Base-by-base conservation (phyloP, 2,329 filamentous ascomycete genomes). In the Beauveria australis region DNA sequence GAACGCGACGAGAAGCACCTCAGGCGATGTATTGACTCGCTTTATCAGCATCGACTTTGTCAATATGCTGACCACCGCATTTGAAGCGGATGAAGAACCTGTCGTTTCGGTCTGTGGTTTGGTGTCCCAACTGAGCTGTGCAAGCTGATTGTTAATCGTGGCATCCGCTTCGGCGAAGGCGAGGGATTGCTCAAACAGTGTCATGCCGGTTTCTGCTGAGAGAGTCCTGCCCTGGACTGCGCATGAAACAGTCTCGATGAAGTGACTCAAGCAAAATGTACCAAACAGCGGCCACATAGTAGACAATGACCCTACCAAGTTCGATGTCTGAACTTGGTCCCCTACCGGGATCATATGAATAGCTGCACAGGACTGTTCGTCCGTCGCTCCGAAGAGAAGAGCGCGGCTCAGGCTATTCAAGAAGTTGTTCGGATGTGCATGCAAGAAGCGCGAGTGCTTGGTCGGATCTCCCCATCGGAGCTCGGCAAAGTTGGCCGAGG, bases 101-200 rank as follows among this genome's bases (percentile, higher is more conserved):
- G 49, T 44, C n/a, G 58, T 43, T n/a, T 47, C 46, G 12, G 68
- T 66, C 4, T 54, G 30, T 22, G 48, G 19, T 16, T 53, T 40
- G n/a, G 26, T 19, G 2, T 52, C 79, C 67, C 89, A 88, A 1
- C 85, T 67, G 0, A 87, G 85, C 72, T 92, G 84, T 14, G 88
- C 88, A 16, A 96, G 82, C 55, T 92, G 89, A 65, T 87, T 89
- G 67, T 87, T 87, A 51, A 97, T 87, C 64, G 92, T 89, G 33
- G 90, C 88, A 72, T 99, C 94, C 9, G 93, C 93, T 73, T 99
- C 94, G 12, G 93, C 91, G 75, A 97, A 99, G 2, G 93, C 93
- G 9, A 99, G 79, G 0, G 92, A 97, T 70, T 97, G 92, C 71
- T 99, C 94, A 68, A 97, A 96, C 2, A 97, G 83, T 0, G 92